Evolutionary conservation across 1,284 basidiomycete species (phyloP).

Genomic region (Ceratobasidium theobromae): DNA sequence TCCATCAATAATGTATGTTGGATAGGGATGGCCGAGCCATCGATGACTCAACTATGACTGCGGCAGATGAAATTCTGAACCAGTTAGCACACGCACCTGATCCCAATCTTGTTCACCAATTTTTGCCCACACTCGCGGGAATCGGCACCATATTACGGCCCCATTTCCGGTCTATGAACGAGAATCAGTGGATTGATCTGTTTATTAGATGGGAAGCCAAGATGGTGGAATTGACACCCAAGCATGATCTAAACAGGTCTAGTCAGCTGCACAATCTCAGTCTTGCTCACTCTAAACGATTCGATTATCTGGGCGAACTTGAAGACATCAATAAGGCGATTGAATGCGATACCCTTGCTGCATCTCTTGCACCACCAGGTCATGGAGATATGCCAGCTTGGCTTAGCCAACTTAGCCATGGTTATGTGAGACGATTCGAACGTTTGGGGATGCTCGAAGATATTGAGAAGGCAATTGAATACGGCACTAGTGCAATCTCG

Average conservation of each 20-base stretch:
- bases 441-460: not conserved
- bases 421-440: not conserved
- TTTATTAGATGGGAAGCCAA: too few species aligned
- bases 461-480: not conserved
- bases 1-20: too few species aligned
- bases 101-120: too few species aligned
- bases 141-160: too few species aligned
- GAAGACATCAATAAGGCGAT: not conserved
- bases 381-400: not conserved
- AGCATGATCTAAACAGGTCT: not conserved
- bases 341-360: not conserved
- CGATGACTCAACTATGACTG: too few species aligned
- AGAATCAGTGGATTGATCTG: too few species aligned
- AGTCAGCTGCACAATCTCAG: constrained; percentile 3
- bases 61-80: too few species aligned
- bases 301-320: not conserved
- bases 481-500: not conserved
- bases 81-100: too few species aligned
- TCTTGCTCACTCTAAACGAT: not conserved
- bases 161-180: too few species aligned
- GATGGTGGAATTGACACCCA: not conserved
- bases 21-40: too few species aligned
- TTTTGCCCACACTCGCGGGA: too few species aligned
- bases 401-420: not conserved
- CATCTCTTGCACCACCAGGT: too few species aligned